These are phyloP conservation scores for Boletellus ananiceps DNA, from an alignment of 768 basidiomycete species.

Conservation along the genomic window DNA sequence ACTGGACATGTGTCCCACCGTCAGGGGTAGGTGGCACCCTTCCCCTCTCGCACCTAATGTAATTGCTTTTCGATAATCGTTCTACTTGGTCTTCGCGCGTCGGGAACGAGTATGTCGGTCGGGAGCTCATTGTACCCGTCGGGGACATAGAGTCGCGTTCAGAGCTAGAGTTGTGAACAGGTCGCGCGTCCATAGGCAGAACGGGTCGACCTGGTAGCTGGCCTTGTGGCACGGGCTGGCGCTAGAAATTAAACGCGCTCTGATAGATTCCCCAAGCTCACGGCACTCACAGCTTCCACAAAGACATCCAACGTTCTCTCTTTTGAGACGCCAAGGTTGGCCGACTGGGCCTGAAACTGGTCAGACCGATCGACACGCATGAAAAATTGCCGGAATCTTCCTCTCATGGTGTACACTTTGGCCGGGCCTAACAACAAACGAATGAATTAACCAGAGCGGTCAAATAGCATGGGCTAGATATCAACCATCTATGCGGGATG, in stretches of 20 bases:
- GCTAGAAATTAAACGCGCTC: conserved; percentile 7
- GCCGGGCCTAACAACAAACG: conserved; percentile 49
- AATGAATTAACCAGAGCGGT: conserved; percentile 1
- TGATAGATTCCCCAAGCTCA: background rate
- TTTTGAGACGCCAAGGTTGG: conserved; percentile 52
- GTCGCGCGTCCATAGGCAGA: conserved; percentile 5
- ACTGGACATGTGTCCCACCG: conserved; percentile 16
- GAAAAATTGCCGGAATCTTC: conserved; percentile 65
- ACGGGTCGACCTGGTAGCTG: conserved; percentile 24
- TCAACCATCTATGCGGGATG: conserved; percentile 67
- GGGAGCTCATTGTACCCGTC: background rate
- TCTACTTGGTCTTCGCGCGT: conserved; percentile 30
- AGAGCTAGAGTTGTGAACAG: conserved; percentile 14
- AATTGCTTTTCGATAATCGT: conserved; percentile 22
- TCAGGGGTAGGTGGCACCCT: conserved; percentile 16
- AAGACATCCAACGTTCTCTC: conserved; percentile 54
- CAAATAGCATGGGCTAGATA: background rate
- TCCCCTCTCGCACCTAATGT: conserved; percentile 7
- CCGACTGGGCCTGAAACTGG: conserved; percentile 45
- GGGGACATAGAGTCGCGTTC: conserved; percentile 14
- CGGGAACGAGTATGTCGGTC: conserved; percentile 6
- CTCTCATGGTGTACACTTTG: conserved; percentile 60
- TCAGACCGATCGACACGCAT: conserved; percentile 54
- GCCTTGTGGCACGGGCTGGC: conserved; percentile 24
- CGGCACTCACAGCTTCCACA: conserved; percentile 51